A percentile compares a stretch with the other conserved stretches of the same genome.
Conservation (phyloP, 192 early-diverging fungal genomes). For the Backusella circina region DNA sequence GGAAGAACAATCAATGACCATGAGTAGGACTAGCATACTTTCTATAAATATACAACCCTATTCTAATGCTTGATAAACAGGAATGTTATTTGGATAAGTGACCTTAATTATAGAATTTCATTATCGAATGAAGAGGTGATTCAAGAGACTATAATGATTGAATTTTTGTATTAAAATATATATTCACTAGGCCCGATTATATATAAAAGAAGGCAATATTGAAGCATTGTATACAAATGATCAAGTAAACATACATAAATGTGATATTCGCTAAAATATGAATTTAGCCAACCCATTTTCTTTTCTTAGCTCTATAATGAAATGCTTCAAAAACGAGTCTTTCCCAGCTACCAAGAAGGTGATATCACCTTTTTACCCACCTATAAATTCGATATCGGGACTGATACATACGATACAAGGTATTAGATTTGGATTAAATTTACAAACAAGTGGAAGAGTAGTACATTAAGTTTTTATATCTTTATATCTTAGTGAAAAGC, state of each 20-base stretch:
- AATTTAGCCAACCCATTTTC: neutral
- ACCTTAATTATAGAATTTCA: conserved; percentile 89
- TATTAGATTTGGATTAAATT: conserved; percentile 9
- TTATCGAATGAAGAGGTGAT: conserved; percentile 70
- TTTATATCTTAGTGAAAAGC: conserved; percentile 50
- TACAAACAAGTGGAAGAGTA: conserved; percentile 4
- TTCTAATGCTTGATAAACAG: conserved; percentile 13
- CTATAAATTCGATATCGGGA: conserved; percentile 79
- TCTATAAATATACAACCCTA: neutral
- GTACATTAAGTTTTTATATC: neutral
- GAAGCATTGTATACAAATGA: conserved; percentile 49
- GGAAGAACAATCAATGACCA: conserved; percentile 72
- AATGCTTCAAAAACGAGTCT: conserved; percentile 59
- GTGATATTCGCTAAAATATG: neutral
- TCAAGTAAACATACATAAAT: conserved; percentile 44
- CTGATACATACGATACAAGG: conserved; percentile 67
- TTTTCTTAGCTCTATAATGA: conserved; percentile 44
- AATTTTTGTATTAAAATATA: neutral
- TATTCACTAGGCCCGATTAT: conserved; percentile 35
- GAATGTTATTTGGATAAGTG: conserved; percentile 81
- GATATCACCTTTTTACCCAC: conserved; percentile 70
- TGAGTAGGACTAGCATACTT: conserved; percentile 51
- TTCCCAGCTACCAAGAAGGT: conserved; percentile 76
- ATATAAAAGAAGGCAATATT: conserved; percentile 41
- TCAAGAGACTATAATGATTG: neutral